Conservation (phyloP, 805 yeast genomes). For the Schwanniomyces pseudopolymorphus region DNA sequence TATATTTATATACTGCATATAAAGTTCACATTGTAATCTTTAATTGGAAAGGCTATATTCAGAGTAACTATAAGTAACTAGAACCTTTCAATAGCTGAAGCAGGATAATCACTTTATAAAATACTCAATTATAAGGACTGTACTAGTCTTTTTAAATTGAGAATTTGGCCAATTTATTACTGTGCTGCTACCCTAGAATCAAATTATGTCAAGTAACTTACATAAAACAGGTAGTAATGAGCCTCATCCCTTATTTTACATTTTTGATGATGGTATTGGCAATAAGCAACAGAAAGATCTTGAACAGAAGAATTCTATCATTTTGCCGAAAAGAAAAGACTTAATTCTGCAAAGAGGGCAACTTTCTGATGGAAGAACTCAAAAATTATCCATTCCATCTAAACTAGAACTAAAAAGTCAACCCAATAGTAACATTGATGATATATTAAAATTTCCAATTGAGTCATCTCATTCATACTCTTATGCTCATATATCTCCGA, state of each 20-base stretch:
- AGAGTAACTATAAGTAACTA: not conserved
- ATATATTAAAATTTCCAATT: slow-evolving; percentile 64
- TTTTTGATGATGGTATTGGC: not conserved
- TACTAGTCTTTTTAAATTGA: not conserved
- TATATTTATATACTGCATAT: not conserved
- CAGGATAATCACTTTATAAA: not conserved
- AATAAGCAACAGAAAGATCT: not conserved
- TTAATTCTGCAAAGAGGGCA: not conserved
- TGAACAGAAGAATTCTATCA: not conserved
- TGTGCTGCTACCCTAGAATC: not conserved
- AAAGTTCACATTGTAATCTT: not conserved
- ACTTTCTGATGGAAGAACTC: not conserved
- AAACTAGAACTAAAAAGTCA: not conserved
- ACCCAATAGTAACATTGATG: slow-evolving; percentile 11
- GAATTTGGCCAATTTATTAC: not conserved
- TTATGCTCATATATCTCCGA: slow-evolving; percentile 78
- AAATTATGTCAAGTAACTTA: not conserved
- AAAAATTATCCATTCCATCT: not conserved
- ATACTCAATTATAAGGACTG: not conserved
- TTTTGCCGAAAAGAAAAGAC: not conserved
- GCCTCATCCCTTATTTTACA: not conserved
- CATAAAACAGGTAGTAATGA: not conserved
- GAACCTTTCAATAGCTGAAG: not conserved
- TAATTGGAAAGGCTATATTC: not conserved
- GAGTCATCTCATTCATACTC: slow-evolving; percentile 85